phyloP scores from a whole-genome alignment of 2,329 filamentous ascomycete species.

The Esteya vermicola region DNA sequence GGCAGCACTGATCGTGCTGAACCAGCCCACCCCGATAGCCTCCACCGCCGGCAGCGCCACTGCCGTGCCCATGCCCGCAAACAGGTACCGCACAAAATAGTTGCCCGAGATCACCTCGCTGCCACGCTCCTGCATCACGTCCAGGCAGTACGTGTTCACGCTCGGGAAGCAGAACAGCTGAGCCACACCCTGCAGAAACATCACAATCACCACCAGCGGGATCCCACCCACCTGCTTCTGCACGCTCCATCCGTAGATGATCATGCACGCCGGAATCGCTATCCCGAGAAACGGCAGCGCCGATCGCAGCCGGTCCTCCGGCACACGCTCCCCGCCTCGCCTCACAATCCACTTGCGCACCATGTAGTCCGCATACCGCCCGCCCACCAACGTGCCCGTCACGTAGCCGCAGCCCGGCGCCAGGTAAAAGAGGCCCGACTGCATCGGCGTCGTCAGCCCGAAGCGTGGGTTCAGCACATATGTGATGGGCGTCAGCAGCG shows the following conservation, averaged over 20 bases:
- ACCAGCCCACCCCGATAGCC: slow-evolving; percentile 67
- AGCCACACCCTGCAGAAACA: slow-evolving; percentile 55
- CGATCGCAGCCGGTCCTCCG: slow-evolving; percentile 55
- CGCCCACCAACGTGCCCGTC: slow-evolving; percentile 50
- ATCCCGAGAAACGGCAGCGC: slow-evolving; percentile 44
- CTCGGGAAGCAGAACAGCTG: slow-evolving; percentile 57
- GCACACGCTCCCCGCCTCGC: slow-evolving; percentile 39
- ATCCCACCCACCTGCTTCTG: slow-evolving; percentile 25
- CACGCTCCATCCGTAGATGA: slow-evolving; percentile 43
- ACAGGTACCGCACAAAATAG: slow-evolving; percentile 64
- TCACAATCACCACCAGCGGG: slow-evolving; percentile 44
- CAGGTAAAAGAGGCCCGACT: slow-evolving; percentile 55
- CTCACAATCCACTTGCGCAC: slow-evolving; percentile 47
- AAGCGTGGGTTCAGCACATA: slow-evolving; percentile 61
- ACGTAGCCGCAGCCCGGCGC: slow-evolving; percentile 56
- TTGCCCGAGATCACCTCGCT: slow-evolving; percentile 70
- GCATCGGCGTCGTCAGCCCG: slow-evolving; percentile 45
- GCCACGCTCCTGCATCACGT: slow-evolving; percentile 59
- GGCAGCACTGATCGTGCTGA: slow-evolving; percentile 51
- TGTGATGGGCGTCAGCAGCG: slow-evolving; percentile 51
- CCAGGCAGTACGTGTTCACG: slow-evolving; percentile 63
- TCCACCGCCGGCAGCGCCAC: slow-evolving; percentile 62
- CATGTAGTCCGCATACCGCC: slow-evolving; percentile 51
- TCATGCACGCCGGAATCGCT: slow-evolving; percentile 33
- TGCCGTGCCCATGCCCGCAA: slow-evolving; percentile 56